Conservation (phyloP, 805 yeast species). For the Ogataea polymorpha region DNA sequence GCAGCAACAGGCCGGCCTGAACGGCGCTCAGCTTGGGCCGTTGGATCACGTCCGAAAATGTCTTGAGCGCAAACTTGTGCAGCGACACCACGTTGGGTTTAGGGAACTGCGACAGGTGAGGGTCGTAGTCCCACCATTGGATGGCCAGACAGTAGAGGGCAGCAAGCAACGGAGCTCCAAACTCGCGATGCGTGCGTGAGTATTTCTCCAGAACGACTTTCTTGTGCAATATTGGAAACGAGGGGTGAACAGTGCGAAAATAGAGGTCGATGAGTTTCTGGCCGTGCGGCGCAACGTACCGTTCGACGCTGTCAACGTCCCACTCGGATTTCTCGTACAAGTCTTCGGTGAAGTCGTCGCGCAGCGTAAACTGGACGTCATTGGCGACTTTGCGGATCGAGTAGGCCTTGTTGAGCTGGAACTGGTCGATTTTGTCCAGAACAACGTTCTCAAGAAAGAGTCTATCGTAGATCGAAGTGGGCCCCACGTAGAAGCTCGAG, state of each 20-base stretch:
- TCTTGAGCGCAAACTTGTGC: constrained; percentile 61
- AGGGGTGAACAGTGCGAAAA: constrained; percentile 84
- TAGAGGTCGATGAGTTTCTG: constrained; percentile 74
- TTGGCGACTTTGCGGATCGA: constrained; percentile 78
- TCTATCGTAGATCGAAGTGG: constrained; percentile 80
- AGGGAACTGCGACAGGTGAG: constrained; percentile 67
- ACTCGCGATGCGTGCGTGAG: constrained; percentile 84
- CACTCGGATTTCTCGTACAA: constrained; percentile 65
- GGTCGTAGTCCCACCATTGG: constrained; percentile 93
- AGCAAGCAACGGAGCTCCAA: constrained; percentile 86
- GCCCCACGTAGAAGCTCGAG: constrained; percentile 84
- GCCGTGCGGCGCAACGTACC: constrained; percentile 89
- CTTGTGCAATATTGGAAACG: constrained; percentile 87
- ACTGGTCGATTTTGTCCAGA: constrained; percentile 73
- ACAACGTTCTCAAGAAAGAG: constrained; percentile 62
- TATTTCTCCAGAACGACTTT: constrained; percentile 90
- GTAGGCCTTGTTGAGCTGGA: constrained; percentile 62
- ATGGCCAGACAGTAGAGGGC: constrained; percentile 86
- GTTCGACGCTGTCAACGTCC: constrained; percentile 81
- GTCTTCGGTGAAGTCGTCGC: constrained; percentile 76
- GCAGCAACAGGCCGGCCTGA: constrained; percentile 77
- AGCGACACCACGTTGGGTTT: constrained; percentile 75
- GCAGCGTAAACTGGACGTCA: constrained; percentile 68
- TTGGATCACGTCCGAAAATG: constrained; percentile 70
- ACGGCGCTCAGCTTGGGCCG: constrained; percentile 90